Percentiles rank a stretch among this genome's conserved stretches.
phyloP scores from a whole-genome alignment of 1,139 yeast species.

The Pichiaceae sp. region DNA sequence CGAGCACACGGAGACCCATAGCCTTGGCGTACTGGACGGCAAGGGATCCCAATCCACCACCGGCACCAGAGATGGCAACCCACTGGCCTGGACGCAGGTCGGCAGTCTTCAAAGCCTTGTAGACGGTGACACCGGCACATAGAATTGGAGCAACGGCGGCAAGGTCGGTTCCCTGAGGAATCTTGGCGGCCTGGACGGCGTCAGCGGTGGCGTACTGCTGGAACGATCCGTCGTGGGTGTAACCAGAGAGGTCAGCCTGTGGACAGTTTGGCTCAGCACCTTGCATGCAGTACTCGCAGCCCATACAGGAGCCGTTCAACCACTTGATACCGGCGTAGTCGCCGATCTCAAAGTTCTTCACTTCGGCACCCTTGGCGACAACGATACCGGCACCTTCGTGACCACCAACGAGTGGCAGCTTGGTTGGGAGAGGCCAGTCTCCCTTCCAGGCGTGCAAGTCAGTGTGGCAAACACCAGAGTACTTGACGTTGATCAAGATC shows the following conservation, averaged over 20 bases:
- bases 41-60: constrained; percentile 71
- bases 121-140: constrained; percentile 78
- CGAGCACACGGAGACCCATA: constrained; percentile 66
- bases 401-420: constrained; percentile 70
- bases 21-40: constrained; percentile 71
- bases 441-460: constrained; percentile 78
- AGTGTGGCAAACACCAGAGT: constrained; percentile 75
- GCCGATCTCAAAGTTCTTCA: constrained; percentile 57
- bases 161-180: constrained; percentile 57
- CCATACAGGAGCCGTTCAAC: constrained; percentile 65
- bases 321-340: constrained; percentile 70
- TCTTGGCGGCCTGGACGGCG: constrained; percentile 66
- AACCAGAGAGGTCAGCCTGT: constrained; percentile 62
- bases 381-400: constrained; percentile 83
- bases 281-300: constrained; percentile 59
- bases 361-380: constrained; percentile 60
- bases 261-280: constrained; percentile 62
- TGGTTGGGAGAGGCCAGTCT: constrained; percentile 62
- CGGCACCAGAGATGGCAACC: constrained; percentile 75
- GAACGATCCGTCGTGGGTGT: constrained; percentile 75
- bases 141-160: constrained; percentile 64
- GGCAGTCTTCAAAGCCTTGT: constrained; percentile 70
- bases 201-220: constrained; percentile 76
- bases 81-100: constrained; percentile 53
- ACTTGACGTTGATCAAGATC: constrained; percentile 55